Base-by-base conservation (phyloP, 495 filamentous ascomycete species). In the Saxophila tyrrhenica region DNA sequence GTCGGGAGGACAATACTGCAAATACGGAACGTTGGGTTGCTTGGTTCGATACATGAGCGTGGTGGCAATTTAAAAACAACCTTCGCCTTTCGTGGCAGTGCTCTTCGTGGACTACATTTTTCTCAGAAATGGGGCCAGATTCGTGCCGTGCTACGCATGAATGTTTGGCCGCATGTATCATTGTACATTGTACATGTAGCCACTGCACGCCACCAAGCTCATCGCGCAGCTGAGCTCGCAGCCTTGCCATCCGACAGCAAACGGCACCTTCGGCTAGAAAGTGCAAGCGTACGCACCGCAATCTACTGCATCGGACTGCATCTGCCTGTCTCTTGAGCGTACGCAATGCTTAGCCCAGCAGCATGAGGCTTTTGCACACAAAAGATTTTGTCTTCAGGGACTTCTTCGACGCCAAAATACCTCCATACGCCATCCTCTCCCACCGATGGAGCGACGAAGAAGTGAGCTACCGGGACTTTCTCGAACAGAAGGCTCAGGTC, bases 361-460 rank as follows among this genome's bases (percentile, higher is more conserved):
- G 29, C 29, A 44, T 44, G 41, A n/a, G 41, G 7, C 41, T 44
- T 44, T n/a, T 44, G 7, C 41, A 44, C 41, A 21, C 41, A 21
- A 17, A 7, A 44, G 19, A 44, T 21, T 44, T 44, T 17, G n/a
- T 17, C 41, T 44, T 60, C 24, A 3, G 52, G 17, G 53, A 60
- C 5, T 60, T 60, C 38, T 21, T 48, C 16, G 35, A 21, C n/a
- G 41, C 23, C 21, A 0, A 25, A 1, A 42, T 51, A n/a, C 56
- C 56, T n/a, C 13, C 11, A 8, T 62, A 62, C 49, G 56, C 46
- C 25, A 62, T 59, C 38, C 47, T 62, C 23, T 55, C 51, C 2
- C 59, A 62, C 43, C 60, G 50, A 0, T 62, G 59, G 59, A 25
- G 41, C 42, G 22, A 29, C 19, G 58, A 51, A 17, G 55, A 61